Evolutionary conservation across 2,329 filamentous ascomycete species (phyloP).

Genomic region (Talaromyces sp.): DNA sequence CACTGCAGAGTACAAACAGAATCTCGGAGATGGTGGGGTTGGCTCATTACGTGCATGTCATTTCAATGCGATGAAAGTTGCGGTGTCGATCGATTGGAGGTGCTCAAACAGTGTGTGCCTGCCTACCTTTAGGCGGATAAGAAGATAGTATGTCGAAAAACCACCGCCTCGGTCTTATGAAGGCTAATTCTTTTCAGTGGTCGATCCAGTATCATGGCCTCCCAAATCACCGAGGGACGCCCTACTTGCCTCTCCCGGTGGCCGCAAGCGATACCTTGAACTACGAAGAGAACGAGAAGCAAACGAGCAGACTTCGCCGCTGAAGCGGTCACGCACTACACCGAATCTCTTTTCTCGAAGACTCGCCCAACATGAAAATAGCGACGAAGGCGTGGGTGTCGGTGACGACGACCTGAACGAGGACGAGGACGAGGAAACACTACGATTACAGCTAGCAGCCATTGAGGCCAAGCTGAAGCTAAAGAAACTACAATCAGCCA

Average conservation of each 20-base stretch:
- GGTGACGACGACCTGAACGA: constrained; percentile 63
- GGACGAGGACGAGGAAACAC: constrained; percentile 81
- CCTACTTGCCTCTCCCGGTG: constrained; percentile 67
- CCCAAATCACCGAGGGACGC: constrained; percentile 61
- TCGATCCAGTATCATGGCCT: constrained; percentile 53
- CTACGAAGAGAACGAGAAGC: constrained; percentile 53
- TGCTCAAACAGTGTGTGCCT: not conserved
- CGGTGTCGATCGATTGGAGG: constrained; percentile 3
- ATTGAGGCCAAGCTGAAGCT: constrained; percentile 84
- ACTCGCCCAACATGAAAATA: constrained; percentile 23
- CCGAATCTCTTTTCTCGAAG: constrained; percentile 36
- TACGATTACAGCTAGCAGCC: constrained; percentile 79
- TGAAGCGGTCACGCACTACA: constrained; percentile 46
- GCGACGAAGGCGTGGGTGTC: constrained; percentile 31
- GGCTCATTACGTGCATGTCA: not conserved
- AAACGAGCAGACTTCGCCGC: constrained; percentile 63
- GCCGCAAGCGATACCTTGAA: constrained; percentile 69
- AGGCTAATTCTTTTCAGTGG: constrained; percentile 29
- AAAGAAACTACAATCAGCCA: constrained; percentile 67
- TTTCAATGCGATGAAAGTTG: constrained; percentile 15
- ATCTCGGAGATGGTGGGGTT: constrained; percentile 16
- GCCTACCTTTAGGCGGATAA: not conserved
- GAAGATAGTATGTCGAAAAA: constrained; percentile 9
- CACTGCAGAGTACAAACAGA: not conserved
- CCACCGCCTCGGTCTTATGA: not conserved